These are phyloP conservation scores for Ziziphus jujuba DNA, from an alignment of 306 rosid species.

Conservation along the genomic window DNA sequence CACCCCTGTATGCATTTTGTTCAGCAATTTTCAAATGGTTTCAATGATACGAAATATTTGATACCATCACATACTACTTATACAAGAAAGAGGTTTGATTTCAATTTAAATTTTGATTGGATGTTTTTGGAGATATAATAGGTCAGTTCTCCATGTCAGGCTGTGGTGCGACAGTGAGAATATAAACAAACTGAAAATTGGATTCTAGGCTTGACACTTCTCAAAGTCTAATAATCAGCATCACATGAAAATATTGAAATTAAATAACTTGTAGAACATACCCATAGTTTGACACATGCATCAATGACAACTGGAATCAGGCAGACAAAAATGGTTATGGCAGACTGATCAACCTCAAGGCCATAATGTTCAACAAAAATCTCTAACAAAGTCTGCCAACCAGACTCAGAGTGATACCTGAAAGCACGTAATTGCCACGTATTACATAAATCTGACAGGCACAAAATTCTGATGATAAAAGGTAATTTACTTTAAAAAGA, in stretches of 20 bases:
- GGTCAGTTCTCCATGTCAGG: not conserved
- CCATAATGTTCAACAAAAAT: slow-evolving; percentile 87
- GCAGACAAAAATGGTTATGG: slow-evolving; percentile 76
- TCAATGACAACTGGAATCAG: slow-evolving; percentile 79
- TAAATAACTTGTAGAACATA: slow-evolving; percentile 34
- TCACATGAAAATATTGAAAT: not conserved
- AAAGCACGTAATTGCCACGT: slow-evolving; percentile 8
- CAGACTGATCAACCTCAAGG: slow-evolving; percentile 68
- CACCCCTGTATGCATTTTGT: no score
- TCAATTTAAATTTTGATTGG: not conserved
- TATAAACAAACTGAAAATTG: not conserved
- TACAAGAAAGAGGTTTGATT: no score
- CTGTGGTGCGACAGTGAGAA: not conserved
- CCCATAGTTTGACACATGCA: slow-evolving; percentile 96
- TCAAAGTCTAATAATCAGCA: not conserved
- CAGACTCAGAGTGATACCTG: slow-evolving; percentile 99
- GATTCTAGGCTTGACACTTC: not conserved
- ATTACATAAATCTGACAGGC: not conserved
- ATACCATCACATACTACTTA: no score
- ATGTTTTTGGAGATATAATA: not conserved
- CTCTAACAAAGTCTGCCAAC: slow-evolving; percentile 92
- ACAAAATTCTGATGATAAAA: not conserved
- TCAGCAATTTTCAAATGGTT: no score
- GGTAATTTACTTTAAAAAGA: not conserved
- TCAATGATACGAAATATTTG: no score